phyloP scores from a whole-genome alignment of 2,329 filamentous ascomycete genomes.

The Dactylellina drechsleri region DNA sequence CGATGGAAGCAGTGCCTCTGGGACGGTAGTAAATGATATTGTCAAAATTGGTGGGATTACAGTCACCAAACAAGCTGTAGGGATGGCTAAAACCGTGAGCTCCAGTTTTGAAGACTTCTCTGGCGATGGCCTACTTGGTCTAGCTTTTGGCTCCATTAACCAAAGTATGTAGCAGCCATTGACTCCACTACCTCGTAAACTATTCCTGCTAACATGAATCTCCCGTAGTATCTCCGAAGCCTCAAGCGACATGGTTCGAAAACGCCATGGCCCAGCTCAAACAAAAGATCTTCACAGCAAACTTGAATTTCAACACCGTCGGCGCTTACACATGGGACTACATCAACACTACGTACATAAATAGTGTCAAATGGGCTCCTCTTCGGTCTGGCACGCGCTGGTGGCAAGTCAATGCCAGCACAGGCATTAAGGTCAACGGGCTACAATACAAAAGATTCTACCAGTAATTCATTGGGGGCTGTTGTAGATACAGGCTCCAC shows the following conservation, averaged over 20 bases:
- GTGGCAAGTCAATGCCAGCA: conserved; percentile 39
- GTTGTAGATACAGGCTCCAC: conserved; percentile 63
- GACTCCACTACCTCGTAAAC: conserved; percentile 63
- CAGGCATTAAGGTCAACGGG: conserved; percentile 45
- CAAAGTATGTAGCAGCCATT: conserved; percentile 14
- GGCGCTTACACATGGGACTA: conserved; percentile 70
- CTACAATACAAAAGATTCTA: conserved; percentile 9
- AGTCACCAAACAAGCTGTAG: conserved; percentile 72
- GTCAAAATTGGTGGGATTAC: conserved; percentile 74
- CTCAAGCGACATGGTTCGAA: conserved; percentile 78
- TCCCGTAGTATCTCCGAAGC: conserved; percentile 66
- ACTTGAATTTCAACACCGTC: conserved; percentile 64
- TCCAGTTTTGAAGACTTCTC: conserved; percentile 68
- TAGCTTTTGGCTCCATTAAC: conserved; percentile 73
- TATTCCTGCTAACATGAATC: conserved; percentile 69
- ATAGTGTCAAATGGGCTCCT: conserved; percentile 65
- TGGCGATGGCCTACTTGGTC: conserved; percentile 74
- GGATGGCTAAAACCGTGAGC: conserved; percentile 72
- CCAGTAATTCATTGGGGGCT: conserved; percentile 28
- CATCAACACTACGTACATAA: conserved; percentile 67
- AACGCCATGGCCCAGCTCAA: conserved; percentile 69
- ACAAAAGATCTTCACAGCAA: conserved; percentile 69
- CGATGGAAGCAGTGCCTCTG: conserved; percentile 72
- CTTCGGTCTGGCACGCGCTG: conserved; percentile 22
- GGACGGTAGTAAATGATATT: conserved; percentile 74